phyloP scores from a whole-genome alignment of 371 early-diverging fungal species.

The Basidiobolus heterosporus region DNA sequence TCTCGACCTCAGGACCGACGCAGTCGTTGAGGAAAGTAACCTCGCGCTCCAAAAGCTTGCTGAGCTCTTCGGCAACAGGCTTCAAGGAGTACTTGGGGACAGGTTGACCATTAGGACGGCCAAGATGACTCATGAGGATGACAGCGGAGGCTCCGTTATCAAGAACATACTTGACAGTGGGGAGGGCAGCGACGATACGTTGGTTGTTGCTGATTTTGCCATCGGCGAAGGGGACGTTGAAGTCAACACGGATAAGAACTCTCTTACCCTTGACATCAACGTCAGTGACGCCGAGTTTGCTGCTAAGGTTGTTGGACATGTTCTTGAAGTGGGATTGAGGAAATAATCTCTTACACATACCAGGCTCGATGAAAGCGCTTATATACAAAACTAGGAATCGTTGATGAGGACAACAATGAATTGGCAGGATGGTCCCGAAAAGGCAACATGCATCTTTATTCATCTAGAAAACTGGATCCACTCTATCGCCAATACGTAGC shows the following conservation, averaged over 20 bases:
- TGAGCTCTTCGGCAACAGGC: constrained; percentile 82
- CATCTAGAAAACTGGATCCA: no score
- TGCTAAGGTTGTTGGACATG: constrained; percentile 25
- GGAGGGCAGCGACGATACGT: constrained; percentile 91
- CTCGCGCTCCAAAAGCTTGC: constrained; percentile 57
- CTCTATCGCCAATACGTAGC: no score
- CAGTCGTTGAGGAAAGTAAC: constrained; percentile 89
- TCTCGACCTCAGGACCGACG: constrained; percentile 79
- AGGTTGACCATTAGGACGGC: constrained; percentile 90
- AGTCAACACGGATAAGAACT: constrained; percentile 94
- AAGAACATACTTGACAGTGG: constrained; percentile 85
- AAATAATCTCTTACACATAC: not conserved
- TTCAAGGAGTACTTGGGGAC: constrained; percentile 78
- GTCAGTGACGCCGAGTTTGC: constrained; percentile 71
- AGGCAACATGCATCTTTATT: no score
- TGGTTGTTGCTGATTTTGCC: constrained; percentile 90
- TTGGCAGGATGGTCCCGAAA: no score
- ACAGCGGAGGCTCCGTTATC: constrained; percentile 75
- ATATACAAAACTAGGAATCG: no score
- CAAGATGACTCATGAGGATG: constrained; percentile 94
- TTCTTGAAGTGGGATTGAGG: constrained; percentile 1
- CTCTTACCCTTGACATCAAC: constrained; percentile 75
- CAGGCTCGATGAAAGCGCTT: no score
- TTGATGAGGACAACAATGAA: no score
- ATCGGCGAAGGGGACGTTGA: constrained; percentile 93